Evolutionary conservation across 192 early-diverging fungal species (phyloP), one percentile per base, ranked within the genome.

Genomic region (Jimgerdemannia flammicorona): DNA sequence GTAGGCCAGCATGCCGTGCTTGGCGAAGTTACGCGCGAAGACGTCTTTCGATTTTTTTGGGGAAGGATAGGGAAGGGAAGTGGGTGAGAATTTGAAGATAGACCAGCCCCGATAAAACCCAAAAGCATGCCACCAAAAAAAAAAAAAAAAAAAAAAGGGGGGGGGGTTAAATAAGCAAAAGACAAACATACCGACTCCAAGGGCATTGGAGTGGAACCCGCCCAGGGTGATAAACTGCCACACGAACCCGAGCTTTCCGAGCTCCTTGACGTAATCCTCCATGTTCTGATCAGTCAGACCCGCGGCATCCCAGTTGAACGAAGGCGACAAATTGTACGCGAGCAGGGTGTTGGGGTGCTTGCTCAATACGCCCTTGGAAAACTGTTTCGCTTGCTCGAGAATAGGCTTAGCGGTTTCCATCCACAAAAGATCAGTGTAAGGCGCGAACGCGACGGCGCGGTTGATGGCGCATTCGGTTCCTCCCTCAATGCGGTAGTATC

Each of bases 191-290:
- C 93, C 93, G 59, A 90, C 87, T 8, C 92, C 95, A 42, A 99
- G 86, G 2, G 95, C 95, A 76, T 95, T 93, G 72, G 93, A 93
- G 79, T 97, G 96, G 87, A 97, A 92, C 81, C 97, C 97, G 78
- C 91, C 96, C 41, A 99, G 86, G 18, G 97, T 99, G 78, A 97
- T 98, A 81, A 99, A 99, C 84, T 99, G 96, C 96, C 96, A 99
- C 44, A 88, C 88, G 86, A 98, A 98, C n/a, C 97, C 96, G 8
- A 97, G 88, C 80, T 88, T 88, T 72, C 94, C 96, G 40, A 99
- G 87, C 72, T 95, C 90, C 19, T 81, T 80, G 68, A 97, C 91
- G 80, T 93, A 99, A 72, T 81, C 81, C 63, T 90, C 84, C 87
- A 99, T 97, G 80, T 97, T 91, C 44, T 90, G 84, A 82, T 99